These are phyloP conservation scores for Picocystis salinarum DNA, from an alignment of 139 green algal species.

Conservation along the genomic window DNA sequence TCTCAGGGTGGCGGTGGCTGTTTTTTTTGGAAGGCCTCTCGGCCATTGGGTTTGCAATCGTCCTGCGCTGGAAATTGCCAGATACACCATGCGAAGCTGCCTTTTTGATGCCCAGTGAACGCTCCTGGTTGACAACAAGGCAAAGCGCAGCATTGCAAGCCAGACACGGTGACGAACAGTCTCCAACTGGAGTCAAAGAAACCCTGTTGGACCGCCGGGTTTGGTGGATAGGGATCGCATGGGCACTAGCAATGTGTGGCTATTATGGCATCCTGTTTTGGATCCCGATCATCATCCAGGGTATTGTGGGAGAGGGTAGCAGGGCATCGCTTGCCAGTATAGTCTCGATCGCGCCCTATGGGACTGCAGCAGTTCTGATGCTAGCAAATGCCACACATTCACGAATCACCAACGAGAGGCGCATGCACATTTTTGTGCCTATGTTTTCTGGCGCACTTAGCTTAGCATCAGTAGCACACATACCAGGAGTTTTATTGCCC, in stretches of 20 bases:
- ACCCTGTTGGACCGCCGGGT: not conserved
- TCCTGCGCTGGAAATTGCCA: not conserved
- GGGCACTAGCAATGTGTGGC: not conserved
- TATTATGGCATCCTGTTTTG: slow-evolving; percentile 1
- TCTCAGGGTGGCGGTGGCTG: slow-evolving; percentile 12
- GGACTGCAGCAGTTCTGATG: no score
- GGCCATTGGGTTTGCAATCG: not conserved
- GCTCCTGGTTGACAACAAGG: not conserved
- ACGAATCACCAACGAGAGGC: no score
- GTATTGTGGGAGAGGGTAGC: no score
- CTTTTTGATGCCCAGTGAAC: not conserved
- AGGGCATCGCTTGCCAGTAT: no score
- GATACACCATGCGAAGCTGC: not conserved
- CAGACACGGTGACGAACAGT: not conserved
- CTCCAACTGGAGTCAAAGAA: not conserved
- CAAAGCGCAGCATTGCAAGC: not conserved
- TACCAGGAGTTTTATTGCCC: no score
- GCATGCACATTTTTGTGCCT: no score
- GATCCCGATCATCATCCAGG: no score
- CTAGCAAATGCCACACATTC: no score
- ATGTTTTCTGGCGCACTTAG: no score
- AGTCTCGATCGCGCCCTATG: no score
- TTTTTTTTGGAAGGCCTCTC: slow-evolving; percentile 7
- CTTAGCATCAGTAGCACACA: no score
- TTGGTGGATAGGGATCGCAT: not conserved